Evolutionary conservation across 1,139 yeast genomes (phyloP).

Genomic region (Taphrina wiesneri): DNA sequence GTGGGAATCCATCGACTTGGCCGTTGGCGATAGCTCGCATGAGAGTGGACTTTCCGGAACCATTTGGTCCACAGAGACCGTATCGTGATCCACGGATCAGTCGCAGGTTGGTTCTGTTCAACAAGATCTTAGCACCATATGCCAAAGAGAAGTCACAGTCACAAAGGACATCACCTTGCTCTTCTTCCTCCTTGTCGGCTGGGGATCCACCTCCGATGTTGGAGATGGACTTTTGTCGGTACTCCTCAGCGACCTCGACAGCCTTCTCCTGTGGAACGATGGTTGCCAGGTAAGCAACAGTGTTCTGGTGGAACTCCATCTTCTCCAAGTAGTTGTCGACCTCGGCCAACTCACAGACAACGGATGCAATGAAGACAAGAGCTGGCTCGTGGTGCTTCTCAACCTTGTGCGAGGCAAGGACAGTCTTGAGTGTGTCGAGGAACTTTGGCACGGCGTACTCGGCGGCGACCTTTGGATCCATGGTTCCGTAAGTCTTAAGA

Average conservation of each 20-base stretch:
- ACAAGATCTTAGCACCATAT: slow-evolving; percentile 94
- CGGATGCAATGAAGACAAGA: slow-evolving; percentile 81
- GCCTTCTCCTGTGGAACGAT: slow-evolving; percentile 93
- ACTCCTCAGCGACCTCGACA: slow-evolving; percentile 85
- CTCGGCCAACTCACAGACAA: slow-evolving; percentile 98
- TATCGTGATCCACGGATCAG: slow-evolving; percentile 92
- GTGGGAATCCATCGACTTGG: slow-evolving; percentile 99
- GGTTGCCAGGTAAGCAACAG: slow-evolving; percentile 92
- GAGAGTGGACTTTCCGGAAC: slow-evolving; percentile 99
- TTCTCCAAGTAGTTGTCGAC: slow-evolving; percentile 58
- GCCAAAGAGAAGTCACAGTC: slow-evolving; percentile 99
- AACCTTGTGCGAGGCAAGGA: slow-evolving; percentile 61
- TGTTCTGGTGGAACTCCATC: slow-evolving; percentile 84
- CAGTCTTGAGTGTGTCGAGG: slow-evolving; percentile 73
- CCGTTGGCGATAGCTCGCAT: slow-evolving; percentile 99
- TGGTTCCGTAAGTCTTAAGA: slow-evolving; percentile 97
- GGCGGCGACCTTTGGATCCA: slow-evolving; percentile 98
- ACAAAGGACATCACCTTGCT: slow-evolving; percentile 99
- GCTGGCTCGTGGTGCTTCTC: slow-evolving; percentile 75
- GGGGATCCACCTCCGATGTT: slow-evolving; percentile 95
- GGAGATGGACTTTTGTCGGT: slow-evolving; percentile 94
- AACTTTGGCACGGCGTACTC: slow-evolving; percentile 70
- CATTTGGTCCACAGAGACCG: slow-evolving; percentile 99
- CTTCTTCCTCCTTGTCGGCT: slow-evolving; percentile 93
- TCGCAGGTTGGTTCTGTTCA: slow-evolving; percentile 86